Evolutionary conservation across 306 rosid species (phyloP).

Genomic region (Castanea crenata): DNA sequence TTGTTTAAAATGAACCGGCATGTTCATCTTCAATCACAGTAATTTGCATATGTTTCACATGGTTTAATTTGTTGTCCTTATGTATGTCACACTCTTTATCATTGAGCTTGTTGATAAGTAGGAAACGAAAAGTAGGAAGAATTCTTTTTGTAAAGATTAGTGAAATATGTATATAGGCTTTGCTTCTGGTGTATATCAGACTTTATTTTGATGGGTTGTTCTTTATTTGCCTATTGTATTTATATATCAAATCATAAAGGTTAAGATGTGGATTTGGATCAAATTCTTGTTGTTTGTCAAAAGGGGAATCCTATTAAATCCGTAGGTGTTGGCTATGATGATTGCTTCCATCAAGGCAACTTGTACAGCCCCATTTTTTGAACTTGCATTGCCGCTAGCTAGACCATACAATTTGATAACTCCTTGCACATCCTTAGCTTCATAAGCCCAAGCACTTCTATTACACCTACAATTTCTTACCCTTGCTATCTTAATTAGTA

Average conservation of each 20-base stretch:
- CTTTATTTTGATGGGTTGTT: neutral
- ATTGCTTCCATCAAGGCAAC: no score
- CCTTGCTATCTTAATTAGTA: no score
- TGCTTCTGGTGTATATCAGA: conserved; percentile 42
- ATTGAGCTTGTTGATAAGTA: neutral
- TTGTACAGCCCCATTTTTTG: no score
- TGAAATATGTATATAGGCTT: conserved; percentile 36
- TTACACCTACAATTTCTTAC: no score
- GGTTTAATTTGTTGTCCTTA: neutral
- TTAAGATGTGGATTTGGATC: conserved; percentile 23
- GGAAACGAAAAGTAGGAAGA: neutral
- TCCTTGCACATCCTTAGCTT: no score
- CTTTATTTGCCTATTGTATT: neutral
- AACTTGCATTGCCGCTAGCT: no score
- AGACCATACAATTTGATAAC: no score
- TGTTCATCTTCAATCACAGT: conserved; percentile 26
- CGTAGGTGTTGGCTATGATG: no score
- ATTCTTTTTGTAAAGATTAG: neutral
- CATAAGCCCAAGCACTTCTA: no score
- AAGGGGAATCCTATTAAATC: no score
- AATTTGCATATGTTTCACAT: conserved; percentile 6
- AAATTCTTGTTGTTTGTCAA: neutral
- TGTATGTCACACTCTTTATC: neutral
- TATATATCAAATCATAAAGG: neutral
- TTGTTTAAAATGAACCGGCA: conserved; percentile 23